Evolutionary conservation across 2,329 filamentous ascomycete genomes (phyloP).

Genomic region (Cladosporium sphaerospermum): DNA sequence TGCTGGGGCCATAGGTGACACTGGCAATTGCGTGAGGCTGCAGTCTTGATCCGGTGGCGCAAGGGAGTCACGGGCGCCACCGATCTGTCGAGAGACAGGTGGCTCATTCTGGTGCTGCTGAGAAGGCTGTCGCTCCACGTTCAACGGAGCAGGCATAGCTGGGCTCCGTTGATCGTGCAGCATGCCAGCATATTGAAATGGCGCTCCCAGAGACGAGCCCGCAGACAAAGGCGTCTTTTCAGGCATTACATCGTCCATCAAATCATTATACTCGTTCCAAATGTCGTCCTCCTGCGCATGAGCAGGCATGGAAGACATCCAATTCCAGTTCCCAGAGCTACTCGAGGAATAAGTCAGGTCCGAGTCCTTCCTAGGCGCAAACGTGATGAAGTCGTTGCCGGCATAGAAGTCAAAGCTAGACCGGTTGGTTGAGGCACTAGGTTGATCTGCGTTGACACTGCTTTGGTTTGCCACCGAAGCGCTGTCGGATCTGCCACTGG

Average conservation of each 20-base stretch:
- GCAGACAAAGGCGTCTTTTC: slow-evolving; percentile 46
- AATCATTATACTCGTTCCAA: slow-evolving; percentile 90
- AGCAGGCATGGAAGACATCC: slow-evolving; percentile 16
- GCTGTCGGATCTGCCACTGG: slow-evolving; percentile 22
- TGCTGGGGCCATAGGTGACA: slow-evolving; percentile 14
- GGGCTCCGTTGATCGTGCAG: slow-evolving; percentile 28
- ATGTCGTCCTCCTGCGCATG: slow-evolving; percentile 66
- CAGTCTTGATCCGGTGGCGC: slow-evolving; percentile 12
- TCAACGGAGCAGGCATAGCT: slow-evolving; percentile 9
- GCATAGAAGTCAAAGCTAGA: slow-evolving; percentile 20
- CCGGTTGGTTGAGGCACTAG: slow-evolving; percentile 21
- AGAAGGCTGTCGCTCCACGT: slow-evolving; percentile 10
- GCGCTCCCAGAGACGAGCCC: slow-evolving; percentile 49
- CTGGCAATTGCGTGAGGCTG: slow-evolving; percentile 12
- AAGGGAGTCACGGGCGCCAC: background rate
- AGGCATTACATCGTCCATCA: slow-evolving; percentile 65
- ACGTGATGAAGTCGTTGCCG: slow-evolving; percentile 61
- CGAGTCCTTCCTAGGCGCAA: slow-evolving; percentile 68
- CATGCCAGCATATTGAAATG: slow-evolving; percentile 52
- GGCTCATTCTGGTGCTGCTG: background rate
- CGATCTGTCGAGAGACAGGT: background rate
- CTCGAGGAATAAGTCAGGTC: slow-evolving; percentile 61
- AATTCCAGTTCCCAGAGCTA: slow-evolving; percentile 57
- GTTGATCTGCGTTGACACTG: slow-evolving; percentile 18
- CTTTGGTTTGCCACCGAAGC: slow-evolving; percentile 16